These are phyloP conservation scores for Ascochyta pisi DNA, from an alignment of 2,329 filamentous ascomycete genomes.

Conservation along the genomic window DNA sequence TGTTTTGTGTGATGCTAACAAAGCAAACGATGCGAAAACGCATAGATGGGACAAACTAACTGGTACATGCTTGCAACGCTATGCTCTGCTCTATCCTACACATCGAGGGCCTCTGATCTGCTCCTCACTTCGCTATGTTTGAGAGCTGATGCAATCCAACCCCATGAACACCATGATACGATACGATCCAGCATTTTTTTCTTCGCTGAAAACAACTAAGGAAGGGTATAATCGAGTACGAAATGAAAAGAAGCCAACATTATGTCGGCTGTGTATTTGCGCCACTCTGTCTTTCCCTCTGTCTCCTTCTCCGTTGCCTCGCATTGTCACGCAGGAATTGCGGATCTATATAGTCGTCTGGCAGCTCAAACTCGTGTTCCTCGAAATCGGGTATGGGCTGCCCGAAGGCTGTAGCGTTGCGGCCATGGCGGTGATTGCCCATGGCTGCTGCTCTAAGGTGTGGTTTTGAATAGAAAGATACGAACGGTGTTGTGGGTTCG, in stretches of 20 bases:
- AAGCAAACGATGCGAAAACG: no score
- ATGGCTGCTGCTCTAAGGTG: constrained; percentile 82
- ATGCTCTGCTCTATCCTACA: constrained; percentile 9
- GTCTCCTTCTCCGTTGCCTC: constrained; percentile 67
- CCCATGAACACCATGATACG: background rate
- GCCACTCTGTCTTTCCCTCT: constrained; percentile 61
- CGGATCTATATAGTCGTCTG: constrained; percentile 65
- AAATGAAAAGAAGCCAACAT: constrained; percentile 8
- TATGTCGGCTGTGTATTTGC: constrained; percentile 12
- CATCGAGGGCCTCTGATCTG: background rate
- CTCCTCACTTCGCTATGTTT: background rate
- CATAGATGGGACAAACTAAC: background rate
- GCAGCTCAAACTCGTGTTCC: constrained; percentile 76
- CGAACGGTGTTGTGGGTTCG: constrained; percentile 68
- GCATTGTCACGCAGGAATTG: constrained; percentile 63
- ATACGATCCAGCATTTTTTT: background rate
- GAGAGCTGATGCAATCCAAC: background rate
- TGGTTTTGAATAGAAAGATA: constrained; percentile 84
- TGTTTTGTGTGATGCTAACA: no score
- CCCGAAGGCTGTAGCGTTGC: constrained; percentile 81
- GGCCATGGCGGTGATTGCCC: constrained; percentile 72
- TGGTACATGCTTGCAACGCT: background rate
- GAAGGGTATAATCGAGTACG: constrained; percentile 22
- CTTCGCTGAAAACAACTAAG: background rate
- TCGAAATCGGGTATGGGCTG: constrained; percentile 75